phyloP scores from a whole-genome alignment of 257 asterid genomes.

The Solanum bulbocastanum region DNA sequence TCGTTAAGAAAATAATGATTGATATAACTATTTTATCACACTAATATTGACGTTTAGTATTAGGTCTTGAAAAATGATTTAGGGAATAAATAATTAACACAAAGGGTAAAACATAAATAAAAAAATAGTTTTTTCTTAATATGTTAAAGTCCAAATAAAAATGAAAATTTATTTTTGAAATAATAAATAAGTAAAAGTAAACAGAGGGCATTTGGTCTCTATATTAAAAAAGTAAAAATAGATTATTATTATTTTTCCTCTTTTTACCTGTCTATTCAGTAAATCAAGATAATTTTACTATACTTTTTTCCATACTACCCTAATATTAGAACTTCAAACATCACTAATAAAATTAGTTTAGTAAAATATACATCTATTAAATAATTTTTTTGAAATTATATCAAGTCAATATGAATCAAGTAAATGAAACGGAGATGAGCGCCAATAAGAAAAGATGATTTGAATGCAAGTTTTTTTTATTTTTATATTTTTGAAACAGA shows the following conservation, averaged over 20 bases:
- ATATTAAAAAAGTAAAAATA: no score
- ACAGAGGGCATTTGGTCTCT: not conserved
- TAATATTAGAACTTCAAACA: not conserved
- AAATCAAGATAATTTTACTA: not conserved
- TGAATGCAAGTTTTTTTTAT: not conserved
- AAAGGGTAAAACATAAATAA: not conserved
- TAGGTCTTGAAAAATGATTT: not conserved
- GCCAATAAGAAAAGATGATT: not conserved
- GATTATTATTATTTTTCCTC: not conserved
- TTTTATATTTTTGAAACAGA: not conserved
- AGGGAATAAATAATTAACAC: no score
- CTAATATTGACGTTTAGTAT: no score
- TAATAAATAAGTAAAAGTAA: no score
- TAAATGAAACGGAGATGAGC: not conserved
- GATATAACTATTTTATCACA: not conserved
- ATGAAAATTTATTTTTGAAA: no score
- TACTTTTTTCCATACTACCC: not conserved
- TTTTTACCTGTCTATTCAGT: not conserved
- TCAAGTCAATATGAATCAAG: not conserved
- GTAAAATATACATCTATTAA: not conserved
- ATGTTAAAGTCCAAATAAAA: no score
- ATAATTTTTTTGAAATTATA: not conserved
- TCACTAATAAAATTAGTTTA: not conserved
- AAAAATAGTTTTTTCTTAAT: no score
- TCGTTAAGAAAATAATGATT: no score